Evolutionary conservation across 306 rosid species (phyloP).

Genomic region (Cucumis sativus): Cucumber_9930_V3 NC_026661.2:16790001-16790500

Average conservation of each 20-base stretch:
- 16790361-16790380: background rate
- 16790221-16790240: background rate
- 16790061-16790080: no score
- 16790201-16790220: background rate
- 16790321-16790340: background rate
- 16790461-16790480: background rate
- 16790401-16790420: background rate
- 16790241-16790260: background rate
- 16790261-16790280: background rate
- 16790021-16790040: background rate
- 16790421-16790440: background rate
- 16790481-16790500: background rate
- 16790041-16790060: background rate
- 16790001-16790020: background rate
- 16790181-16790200: background rate
- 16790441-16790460: background rate
- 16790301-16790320: conserved; percentile 2
- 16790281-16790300: conserved; percentile 9
- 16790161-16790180: background rate
- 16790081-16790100: no score
- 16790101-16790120: no score
- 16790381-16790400: background rate
- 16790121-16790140: no score
- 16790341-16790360: conserved; percentile 8
- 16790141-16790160: no score